Evolutionary conservation across 228 moss, liverwort and hornwort species (phyloP), one percentile per base, ranked within the genome.

Genomic region (Sphagnum fallax): DNA sequence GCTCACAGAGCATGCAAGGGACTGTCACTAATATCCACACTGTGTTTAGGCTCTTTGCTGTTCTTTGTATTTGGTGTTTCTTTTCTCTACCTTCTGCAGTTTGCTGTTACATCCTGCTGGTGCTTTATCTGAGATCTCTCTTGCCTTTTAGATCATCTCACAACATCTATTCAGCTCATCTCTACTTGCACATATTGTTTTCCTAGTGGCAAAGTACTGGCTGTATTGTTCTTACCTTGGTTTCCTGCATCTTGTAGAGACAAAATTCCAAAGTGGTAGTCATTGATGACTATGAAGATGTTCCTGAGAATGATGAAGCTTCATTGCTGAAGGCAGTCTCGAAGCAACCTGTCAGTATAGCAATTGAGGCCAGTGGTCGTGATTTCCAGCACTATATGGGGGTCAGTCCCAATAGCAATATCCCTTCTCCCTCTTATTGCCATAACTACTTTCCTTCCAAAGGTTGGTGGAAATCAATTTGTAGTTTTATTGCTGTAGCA

Each of bases 271-370:
- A 82, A n/a, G 79, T 73, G 0, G 86, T 67, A 13, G 74, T 50
- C 4, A 85, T 85, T 8, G 75, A 79, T 62, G 64, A 74, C 50
- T 85, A 82, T 53, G 82, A 85, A 71, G 85, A 81, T 7, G 85
- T 85, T 6, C 81, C 82, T 8, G 51, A 64, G 60, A 81, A 76
- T 62, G 74, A 78, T 10, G 85, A 85, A 67, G 65, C 67, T 47
- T 68, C 82, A 2, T 52, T 85, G 10, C 12, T 64, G n/a, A 82
- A 77, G 58, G 85, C 85, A 0, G 85, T 77, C 47, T 67, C 82
- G 0, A 75, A 69, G 11, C 85, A 85, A 52, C 85, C 85, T 16
- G 79, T 82, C 0, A 57, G 76, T 14, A 77, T 85, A 2, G 76
- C 82, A 5, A 81, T 85, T 9, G 85, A 85, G 63, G 85, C 85